Evolutionary conservation across 805 yeast species (phyloP).

Genomic region (Cyberlindnera maritima): DNA sequence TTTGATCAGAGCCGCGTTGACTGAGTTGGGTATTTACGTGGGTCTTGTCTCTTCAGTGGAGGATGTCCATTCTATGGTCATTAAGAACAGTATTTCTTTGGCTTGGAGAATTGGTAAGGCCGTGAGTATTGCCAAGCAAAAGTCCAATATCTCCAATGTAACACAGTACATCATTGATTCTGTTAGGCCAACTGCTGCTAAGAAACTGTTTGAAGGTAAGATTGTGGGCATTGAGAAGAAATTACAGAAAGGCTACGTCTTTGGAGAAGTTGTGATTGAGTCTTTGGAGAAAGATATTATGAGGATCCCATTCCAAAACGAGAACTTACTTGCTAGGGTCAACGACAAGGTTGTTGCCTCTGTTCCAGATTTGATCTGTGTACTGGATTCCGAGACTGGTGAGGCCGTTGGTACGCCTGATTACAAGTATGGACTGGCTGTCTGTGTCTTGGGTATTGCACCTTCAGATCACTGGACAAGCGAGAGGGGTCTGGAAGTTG

Average conservation of each 20-base stretch:
- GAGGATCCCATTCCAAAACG: slow-evolving; percentile 49
- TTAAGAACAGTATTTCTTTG: slow-evolving; percentile 36
- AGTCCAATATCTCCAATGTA: slow-evolving; percentile 34
- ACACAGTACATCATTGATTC: slow-evolving; percentile 37
- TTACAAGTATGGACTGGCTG: slow-evolving; percentile 43
- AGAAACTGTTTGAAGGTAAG: slow-evolving; percentile 38
- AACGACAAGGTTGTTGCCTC: slow-evolving; percentile 34
- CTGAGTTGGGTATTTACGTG: slow-evolving; percentile 42
- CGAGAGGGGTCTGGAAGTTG: slow-evolving; percentile 35
- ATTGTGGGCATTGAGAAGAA: slow-evolving; percentile 41
- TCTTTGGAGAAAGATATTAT: slow-evolving; percentile 16
- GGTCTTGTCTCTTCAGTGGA: slow-evolving; percentile 36
- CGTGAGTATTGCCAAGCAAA: slow-evolving; percentile 36
- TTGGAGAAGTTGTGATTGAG: slow-evolving; percentile 42
- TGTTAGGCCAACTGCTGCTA: slow-evolving; percentile 32
- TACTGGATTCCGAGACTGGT: slow-evolving; percentile 41
- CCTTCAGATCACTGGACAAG: slow-evolving; percentile 36
- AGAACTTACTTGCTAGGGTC: slow-evolving; percentile 38
- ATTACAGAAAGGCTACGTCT: slow-evolving; percentile 41
- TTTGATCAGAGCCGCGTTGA: slow-evolving; percentile 37
- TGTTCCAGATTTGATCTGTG: slow-evolving; percentile 46
- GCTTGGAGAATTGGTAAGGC: slow-evolving; percentile 51
- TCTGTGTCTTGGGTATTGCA: slow-evolving; percentile 36
- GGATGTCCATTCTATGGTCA: slow-evolving; percentile 30
- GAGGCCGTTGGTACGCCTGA: slow-evolving; percentile 51